Conservation (phyloP, 148 eudicot species). For the Beta vulgaris region DNA sequence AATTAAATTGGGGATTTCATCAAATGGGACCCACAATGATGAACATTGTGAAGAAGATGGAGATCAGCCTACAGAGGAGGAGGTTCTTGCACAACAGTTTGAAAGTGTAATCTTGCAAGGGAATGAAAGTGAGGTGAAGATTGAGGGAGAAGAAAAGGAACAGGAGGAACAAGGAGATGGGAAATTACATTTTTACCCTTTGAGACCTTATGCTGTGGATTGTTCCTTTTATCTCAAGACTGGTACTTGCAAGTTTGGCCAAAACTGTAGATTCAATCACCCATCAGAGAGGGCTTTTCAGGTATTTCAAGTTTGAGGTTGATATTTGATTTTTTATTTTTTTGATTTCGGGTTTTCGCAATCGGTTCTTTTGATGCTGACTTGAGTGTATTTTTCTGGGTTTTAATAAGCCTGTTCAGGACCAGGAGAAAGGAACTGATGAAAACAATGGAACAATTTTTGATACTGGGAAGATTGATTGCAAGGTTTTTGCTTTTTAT, state of each 20-base stretch:
- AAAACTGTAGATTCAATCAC: constrained; percentile 56
- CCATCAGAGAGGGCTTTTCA: constrained; percentile 36
- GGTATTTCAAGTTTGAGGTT: constrained; percentile 29
- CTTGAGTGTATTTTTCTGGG: not conserved
- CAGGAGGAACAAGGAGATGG: constrained; percentile 2
- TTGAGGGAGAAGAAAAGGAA: constrained; percentile 4
- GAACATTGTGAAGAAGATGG: constrained; percentile 11
- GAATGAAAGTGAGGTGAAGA: constrained; percentile 6
- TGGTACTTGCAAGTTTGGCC: constrained; percentile 62
- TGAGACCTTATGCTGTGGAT: constrained; percentile 45
- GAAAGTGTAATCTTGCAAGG: constrained; percentile 20
- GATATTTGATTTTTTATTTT: not conserved
- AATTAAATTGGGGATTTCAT: constrained; percentile 10
- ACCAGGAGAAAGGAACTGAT: constrained; percentile 23
- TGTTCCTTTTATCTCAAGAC: constrained; percentile 55
- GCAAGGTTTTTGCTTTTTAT: constrained; percentile 46
- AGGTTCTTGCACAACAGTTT: constrained; percentile 20
- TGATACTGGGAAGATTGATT: constrained; percentile 39
- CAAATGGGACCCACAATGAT: constrained; percentile 22
- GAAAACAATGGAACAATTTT: constrained; percentile 23
- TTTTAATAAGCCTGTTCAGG: constrained; percentile 25
- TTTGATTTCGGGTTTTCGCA: constrained; percentile 5
- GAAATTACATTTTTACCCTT: constrained; percentile 26
- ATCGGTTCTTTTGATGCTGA: constrained; percentile 7
- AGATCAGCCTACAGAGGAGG: constrained; percentile 2